These are phyloP conservation scores for Xylaria sp. DNA, from an alignment of 2,329 filamentous ascomycete genomes.

Conservation along the genomic window DNA sequence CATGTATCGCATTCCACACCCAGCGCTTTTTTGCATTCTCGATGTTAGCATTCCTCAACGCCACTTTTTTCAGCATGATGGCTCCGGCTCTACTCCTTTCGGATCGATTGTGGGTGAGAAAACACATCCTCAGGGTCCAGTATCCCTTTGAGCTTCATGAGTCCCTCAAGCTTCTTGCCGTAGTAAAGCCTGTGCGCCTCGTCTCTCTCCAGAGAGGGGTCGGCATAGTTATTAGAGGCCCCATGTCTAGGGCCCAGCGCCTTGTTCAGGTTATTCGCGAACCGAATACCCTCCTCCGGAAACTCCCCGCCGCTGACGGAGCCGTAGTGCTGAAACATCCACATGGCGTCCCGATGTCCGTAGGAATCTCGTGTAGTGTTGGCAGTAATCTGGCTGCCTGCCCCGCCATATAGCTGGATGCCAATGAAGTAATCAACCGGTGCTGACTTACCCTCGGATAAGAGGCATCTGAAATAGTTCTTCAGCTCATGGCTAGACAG, in stretches of 20 bases:
- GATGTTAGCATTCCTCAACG: neutral
- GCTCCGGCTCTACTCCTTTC: neutral
- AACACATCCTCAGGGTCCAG: slow-evolving; percentile 46
- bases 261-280: slow-evolving; percentile 41
- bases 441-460: slow-evolving; percentile 28
- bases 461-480: slow-evolving; percentile 45
- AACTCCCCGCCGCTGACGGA: slow-evolving; percentile 36
- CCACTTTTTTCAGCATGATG: neutral
- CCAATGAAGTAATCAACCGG: slow-evolving; percentile 49
- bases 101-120: slow-evolving; percentile 46
- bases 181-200: slow-evolving; percentile 44
- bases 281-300: slow-evolving; percentile 39
- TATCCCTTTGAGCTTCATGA: slow-evolving; percentile 42
- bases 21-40: neutral
- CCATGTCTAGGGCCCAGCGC: slow-evolving; percentile 40
- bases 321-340: slow-evolving; percentile 50
- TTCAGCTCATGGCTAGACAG: slow-evolving; percentile 39
- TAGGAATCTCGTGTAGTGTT: slow-evolving; percentile 38
- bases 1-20: neutral
- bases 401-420: slow-evolving; percentile 51
- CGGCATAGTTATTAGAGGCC: slow-evolving; percentile 47
- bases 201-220: slow-evolving; percentile 41
- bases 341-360: slow-evolving; percentile 48
- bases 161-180: slow-evolving; percentile 35
- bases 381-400: slow-evolving; percentile 48